Evolutionary conservation across 495 filamentous ascomycete genomes (phyloP), one percentile per base, ranked within the genome.

Genomic region (Penicillium roqueforti): DNA sequence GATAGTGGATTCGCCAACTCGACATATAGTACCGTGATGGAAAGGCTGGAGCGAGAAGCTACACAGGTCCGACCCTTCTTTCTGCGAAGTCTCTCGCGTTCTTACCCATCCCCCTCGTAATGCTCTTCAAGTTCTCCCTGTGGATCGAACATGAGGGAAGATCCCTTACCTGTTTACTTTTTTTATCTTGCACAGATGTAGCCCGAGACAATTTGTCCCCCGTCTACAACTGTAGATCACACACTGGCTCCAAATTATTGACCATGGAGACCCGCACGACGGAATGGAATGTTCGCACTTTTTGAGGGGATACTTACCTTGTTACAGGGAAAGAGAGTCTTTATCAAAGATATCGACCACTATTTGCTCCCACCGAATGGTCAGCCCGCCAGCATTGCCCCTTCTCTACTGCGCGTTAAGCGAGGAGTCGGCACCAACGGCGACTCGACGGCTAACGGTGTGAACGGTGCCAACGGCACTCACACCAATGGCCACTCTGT

Each of bases 281-380:
- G 45, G 36, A 55, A 41, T 32, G n/a, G 3, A 54, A 38, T 19
- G 14, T 13, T 44, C 14, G 9, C 38, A 14, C 53, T 47, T 48
- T 46, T 51, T 34, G 43, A 51, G 44, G 41, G 47, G 55, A 65
- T 59, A 69, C 74, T 78, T 73, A 79, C 69, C 68, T 54, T 61
- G 26, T 19, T 53, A 37, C 56, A 72, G 61, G 65, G 72, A 59
- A 96, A 96, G 73, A 87, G 93, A 52, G 70, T 96, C 60, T 95
- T 97, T 77, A 93, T 98, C 81, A 98, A 98, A 69, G 93, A 97
- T 69, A 98, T 98, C 64, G 81, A 87, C 34, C 84, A 97, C 68
- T 96, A 97, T 67, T 74, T 96, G 39, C 72, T 92, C 51, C 90
- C 92, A 5, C 91, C 90, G 3, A 66, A 84, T 55, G 73, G 75